A percentile compares a stretch with the other conserved stretches of the same genome.
These are phyloP conservation scores for Chrysosporium keratinophilum DNA, from an alignment of 2,329 filamentous ascomycete species.

Conservation along the genomic window DNA sequence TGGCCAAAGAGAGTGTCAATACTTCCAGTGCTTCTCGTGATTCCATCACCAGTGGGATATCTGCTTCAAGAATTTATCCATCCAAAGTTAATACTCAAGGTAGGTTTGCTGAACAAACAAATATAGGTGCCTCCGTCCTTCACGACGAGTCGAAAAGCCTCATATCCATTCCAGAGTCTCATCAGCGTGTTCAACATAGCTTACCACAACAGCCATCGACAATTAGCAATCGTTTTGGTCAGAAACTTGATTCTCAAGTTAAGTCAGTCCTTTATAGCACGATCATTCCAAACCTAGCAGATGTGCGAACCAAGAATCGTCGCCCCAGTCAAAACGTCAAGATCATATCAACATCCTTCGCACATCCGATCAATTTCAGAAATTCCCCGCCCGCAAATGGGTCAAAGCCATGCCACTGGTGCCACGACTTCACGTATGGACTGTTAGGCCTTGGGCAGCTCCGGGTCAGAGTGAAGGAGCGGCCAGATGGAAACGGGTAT, in stretches of 20 bases:
- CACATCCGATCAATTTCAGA: constrained; percentile 34
- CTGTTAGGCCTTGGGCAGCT: constrained; percentile 31
- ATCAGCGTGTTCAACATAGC: neutral
- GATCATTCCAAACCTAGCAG: constrained; percentile 9
- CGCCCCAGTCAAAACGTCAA: neutral
- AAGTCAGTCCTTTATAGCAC: neutral
- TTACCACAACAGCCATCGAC: neutral
- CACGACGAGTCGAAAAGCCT: neutral
- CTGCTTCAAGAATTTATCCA: neutral
- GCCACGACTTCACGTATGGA: constrained; percentile 30
- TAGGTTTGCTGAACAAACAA: neutral
- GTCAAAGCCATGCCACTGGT: constrained; percentile 33
- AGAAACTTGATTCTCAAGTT: neutral
- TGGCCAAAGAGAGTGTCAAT: neutral
- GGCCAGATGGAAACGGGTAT: constrained; percentile 28
- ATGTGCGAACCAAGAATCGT: neutral
- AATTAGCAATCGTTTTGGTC: neutral
- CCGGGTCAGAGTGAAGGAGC: constrained; percentile 28
- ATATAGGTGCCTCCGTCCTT: neutral
- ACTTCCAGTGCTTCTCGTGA: neutral
- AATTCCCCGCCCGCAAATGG: constrained; percentile 18
- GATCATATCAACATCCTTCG: constrained; percentile 30
- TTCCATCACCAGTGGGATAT: neutral
- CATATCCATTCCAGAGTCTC: neutral
- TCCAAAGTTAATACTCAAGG: neutral